phyloP scores from a whole-genome alignment of 768 basidiomycete genomes.

The Naganishia kalamii region DNA sequence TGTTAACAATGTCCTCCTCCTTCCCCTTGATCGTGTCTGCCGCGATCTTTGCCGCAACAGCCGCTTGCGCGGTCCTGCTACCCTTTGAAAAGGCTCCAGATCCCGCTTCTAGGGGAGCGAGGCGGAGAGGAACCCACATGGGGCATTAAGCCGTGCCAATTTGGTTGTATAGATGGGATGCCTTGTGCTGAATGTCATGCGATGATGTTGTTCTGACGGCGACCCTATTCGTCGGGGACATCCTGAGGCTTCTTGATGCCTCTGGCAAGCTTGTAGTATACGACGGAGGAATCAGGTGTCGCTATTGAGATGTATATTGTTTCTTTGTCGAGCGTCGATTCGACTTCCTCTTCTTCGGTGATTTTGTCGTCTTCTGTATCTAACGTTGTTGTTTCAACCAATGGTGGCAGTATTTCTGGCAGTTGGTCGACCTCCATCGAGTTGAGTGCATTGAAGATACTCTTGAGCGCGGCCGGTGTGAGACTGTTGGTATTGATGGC shows the following conservation, averaged over 20 bases:
- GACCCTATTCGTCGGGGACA: conserved; percentile 42
- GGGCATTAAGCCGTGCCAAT: background rate
- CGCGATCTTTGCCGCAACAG: conserved; percentile 35
- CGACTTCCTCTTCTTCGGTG: conserved; percentile 1
- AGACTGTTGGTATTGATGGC: conserved; percentile 41
- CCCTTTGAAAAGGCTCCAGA: conserved; percentile 40
- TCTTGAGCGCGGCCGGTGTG: conserved; percentile 34
- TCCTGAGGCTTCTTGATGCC: conserved; percentile 46
- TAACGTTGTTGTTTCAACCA: background rate
- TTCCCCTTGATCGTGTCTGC: conserved; percentile 40
- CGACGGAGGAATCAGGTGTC: conserved; percentile 40
- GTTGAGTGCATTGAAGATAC: conserved; percentile 31
- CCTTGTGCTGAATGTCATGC: background rate
- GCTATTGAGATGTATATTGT: conserved; percentile 42
- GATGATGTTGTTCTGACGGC: background rate
- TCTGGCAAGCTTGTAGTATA: conserved; percentile 43
- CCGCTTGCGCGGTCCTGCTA: conserved; percentile 36
- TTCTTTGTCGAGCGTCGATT: conserved; percentile 32
- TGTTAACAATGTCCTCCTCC: conserved; percentile 36
- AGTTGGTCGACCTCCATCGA: conserved; percentile 13
- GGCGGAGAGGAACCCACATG: background rate
- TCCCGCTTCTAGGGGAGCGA: background rate
- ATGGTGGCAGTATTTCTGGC: conserved; percentile 25
- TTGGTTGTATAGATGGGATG: background rate
- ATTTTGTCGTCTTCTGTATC: conserved; percentile 6